phyloP scores from a whole-genome alignment of 2,329 filamentous ascomycete species.

The Cladosporium velox region DNA sequence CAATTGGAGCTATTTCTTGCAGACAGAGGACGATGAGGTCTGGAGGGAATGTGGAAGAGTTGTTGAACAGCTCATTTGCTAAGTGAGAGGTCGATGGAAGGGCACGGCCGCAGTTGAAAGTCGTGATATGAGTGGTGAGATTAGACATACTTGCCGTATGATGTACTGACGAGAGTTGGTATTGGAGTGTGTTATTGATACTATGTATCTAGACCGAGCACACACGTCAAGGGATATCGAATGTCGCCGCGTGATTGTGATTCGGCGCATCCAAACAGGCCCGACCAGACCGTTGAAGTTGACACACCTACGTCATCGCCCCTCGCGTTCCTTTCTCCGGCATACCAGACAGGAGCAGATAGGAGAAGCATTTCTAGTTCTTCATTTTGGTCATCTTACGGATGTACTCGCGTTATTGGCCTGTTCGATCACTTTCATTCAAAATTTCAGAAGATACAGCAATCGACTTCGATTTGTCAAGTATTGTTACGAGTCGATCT shows the following conservation, averaged over 20 bases:
- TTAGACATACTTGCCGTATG: conserved; percentile 33
- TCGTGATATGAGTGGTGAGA: conserved; percentile 75
- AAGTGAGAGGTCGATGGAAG: conserved; percentile 71
- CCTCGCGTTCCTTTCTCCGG: not conserved
- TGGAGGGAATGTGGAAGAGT: conserved; percentile 55
- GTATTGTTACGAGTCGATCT: not conserved
- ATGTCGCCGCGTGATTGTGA: not conserved
- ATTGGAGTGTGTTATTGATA: not conserved
- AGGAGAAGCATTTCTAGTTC: not conserved
- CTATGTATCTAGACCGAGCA: not conserved
- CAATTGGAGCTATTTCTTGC: conserved; percentile 86
- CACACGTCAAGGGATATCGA: not conserved
- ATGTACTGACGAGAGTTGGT: not conserved
- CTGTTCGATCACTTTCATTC: not conserved
- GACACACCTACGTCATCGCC: not conserved
- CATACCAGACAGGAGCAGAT: not conserved
- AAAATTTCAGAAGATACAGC: not conserved
- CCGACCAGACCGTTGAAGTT: not conserved
- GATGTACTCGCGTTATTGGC: not conserved
- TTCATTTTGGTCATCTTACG: not conserved
- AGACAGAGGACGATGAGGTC: conserved; percentile 69
- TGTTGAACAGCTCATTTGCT: conserved; percentile 59
- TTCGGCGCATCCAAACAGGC: not conserved
- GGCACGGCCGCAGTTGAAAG: conserved; percentile 83
- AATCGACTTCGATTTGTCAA: not conserved